A percentile compares a stretch with the other conserved stretches of the same genome.
phyloP scores from a whole-genome alignment of 1,284 basidiomycete genomes.

The Ustilago sp. region DNA sequence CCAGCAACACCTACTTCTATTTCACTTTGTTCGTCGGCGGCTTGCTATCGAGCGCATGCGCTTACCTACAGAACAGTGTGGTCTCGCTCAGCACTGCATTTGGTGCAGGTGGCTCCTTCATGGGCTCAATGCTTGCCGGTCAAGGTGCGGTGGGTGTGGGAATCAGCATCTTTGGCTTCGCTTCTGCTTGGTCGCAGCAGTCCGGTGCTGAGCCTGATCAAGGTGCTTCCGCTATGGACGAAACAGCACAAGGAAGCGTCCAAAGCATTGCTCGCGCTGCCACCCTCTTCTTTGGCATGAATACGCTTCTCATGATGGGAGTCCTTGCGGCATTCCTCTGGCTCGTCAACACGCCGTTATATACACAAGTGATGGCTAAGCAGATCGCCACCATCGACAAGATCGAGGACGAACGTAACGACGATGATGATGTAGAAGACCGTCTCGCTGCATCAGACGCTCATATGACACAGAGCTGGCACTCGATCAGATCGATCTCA shows the following conservation, averaged over 20 bases:
- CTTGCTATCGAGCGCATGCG: slow-evolving; percentile 53
- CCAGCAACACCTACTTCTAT: slow-evolving; percentile 41
- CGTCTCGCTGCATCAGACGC: slow-evolving; percentile 12
- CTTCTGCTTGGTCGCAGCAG: slow-evolving; percentile 53
- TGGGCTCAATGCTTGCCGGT: slow-evolving; percentile 64
- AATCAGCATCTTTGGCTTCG: slow-evolving; percentile 57
- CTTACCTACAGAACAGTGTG: slow-evolving; percentile 64
- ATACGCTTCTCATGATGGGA: slow-evolving; percentile 39
- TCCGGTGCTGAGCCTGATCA: background rate
- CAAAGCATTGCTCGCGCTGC: slow-evolving; percentile 46
- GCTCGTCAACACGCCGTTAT: slow-evolving; percentile 43
- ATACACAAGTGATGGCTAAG: slow-evolving; percentile 51
- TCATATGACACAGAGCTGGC: slow-evolving; percentile 47
- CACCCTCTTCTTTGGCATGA: slow-evolving; percentile 54
- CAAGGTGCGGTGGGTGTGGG: slow-evolving; percentile 61
- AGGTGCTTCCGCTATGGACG: slow-evolving; percentile 1
- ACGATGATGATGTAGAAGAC: slow-evolving; percentile 24
- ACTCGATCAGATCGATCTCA: slow-evolving; percentile 46
- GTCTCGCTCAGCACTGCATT: slow-evolving; percentile 61
- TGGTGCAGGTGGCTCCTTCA: slow-evolving; percentile 49
- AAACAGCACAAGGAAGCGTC: slow-evolving; percentile 28
- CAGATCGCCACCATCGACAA: slow-evolving; percentile 48
- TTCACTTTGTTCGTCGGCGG: slow-evolving; percentile 44
- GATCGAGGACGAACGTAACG: slow-evolving; percentile 34
- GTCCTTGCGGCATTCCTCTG: slow-evolving; percentile 44